These are phyloP conservation scores for Friedmanniomyces simplex DNA, from an alignment of 495 filamentous ascomycete genomes.

Conservation along the genomic window DNA sequence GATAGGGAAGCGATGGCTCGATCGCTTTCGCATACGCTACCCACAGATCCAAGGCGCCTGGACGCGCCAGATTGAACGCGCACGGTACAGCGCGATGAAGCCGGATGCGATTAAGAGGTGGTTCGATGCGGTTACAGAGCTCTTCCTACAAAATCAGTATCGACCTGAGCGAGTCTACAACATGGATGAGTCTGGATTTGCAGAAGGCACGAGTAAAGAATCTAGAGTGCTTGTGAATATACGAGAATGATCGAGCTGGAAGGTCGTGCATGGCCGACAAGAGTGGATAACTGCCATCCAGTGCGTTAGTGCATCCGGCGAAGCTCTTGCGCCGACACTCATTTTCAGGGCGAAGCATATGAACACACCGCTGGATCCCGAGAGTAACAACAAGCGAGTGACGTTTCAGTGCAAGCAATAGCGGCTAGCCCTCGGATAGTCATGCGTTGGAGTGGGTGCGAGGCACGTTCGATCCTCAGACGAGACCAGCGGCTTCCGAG, in stretches of 20 bases:
- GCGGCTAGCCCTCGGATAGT: too few species aligned
- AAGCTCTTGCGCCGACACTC: slow-evolving; percentile 1
- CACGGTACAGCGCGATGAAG: neutral
- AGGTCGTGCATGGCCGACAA: slow-evolving; percentile 1
- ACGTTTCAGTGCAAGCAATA: too few species aligned
- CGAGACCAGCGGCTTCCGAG: too few species aligned
- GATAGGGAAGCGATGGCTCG: slow-evolving; percentile 4
- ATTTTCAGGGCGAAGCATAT: slow-evolving; percentile 18
- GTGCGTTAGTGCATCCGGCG: slow-evolving; percentile 7
- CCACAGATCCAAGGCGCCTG: slow-evolving; percentile 2
- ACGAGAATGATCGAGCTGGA: slow-evolving; percentile 4
- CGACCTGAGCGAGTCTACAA: neutral
- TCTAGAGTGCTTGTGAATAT: slow-evolving; percentile 2
- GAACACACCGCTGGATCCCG: neutral
- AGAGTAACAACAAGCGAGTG: too few species aligned
- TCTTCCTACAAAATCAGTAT: neutral
- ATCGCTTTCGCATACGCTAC: neutral
- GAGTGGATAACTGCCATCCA: slow-evolving; percentile 13
- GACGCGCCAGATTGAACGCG: slow-evolving; percentile 2
- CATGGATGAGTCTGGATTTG: slow-evolving; percentile 7
- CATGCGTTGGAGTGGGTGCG: too few species aligned
- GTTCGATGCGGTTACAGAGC: slow-evolving; percentile 5
- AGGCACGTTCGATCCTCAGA: too few species aligned
- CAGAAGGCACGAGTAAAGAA: neutral
- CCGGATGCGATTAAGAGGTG: neutral